Evolutionary conservation across 164 flowering plant genomes (phyloP).

Genomic region (Magnolia kwangsiensis): DNA sequence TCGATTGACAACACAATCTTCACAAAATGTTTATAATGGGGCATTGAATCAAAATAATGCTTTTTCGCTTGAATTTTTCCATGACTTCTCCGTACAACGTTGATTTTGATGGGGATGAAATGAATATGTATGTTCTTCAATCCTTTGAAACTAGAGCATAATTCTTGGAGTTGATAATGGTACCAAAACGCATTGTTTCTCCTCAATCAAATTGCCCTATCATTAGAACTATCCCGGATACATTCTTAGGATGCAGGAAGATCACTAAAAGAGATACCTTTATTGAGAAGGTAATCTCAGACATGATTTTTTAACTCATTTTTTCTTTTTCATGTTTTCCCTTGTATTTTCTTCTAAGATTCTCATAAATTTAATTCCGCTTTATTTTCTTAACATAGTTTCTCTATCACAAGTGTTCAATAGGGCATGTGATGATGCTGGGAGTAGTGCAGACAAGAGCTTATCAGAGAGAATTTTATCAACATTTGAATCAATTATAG

Average conservation of each 20-base stretch:
- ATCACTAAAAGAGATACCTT: constrained; percentile 94
- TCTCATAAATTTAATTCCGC: background rate
- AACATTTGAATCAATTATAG: constrained; percentile 95
- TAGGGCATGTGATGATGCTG: constrained; percentile 99
- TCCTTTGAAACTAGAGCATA: constrained; percentile 99
- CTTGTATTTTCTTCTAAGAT: background rate
- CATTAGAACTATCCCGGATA: constrained; percentile 97
- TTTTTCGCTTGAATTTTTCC: constrained; percentile 85
- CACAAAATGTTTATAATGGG: constrained; percentile 99
- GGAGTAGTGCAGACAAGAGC: constrained; percentile 96
- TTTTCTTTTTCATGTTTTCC: background rate
- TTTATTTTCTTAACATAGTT: background rate
- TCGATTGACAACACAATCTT: constrained; percentile 93
- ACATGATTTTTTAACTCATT: no score
- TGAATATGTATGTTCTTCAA: constrained; percentile 99
- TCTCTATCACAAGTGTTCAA: constrained; percentile 60
- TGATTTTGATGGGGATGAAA: constrained; percentile 99
- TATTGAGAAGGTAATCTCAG: constrained; percentile 69
- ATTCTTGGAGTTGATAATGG: constrained; percentile 97
- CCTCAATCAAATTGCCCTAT: constrained; percentile 95
- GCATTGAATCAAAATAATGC: constrained; percentile 96
- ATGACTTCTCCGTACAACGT: constrained; percentile 98
- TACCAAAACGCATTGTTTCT: constrained; percentile 96
- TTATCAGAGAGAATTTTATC: constrained; percentile 96
- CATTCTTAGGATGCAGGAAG: constrained; percentile 93